Percentiles rank a stretch among this genome's conserved stretches.
Conservation (phyloP, 768 basidiomycete genomes). For the Tylopilus intermedius region DNA sequence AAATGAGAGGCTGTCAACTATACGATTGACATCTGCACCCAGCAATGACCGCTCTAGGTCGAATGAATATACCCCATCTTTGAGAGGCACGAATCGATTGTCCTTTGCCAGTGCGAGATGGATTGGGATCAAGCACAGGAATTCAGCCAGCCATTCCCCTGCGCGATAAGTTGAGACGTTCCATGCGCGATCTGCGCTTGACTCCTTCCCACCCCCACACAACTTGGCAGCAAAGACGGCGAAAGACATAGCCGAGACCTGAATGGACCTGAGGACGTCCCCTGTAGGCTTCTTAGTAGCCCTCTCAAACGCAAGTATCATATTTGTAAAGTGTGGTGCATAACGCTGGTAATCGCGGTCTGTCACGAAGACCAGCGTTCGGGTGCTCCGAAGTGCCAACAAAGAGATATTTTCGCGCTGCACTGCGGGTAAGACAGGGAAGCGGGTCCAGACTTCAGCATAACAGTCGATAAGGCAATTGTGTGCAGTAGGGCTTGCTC, state of each 20-base stretch:
- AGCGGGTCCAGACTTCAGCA: slow-evolving; percentile 55
- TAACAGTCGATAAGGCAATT: slow-evolving; percentile 54
- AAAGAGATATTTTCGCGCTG: slow-evolving; percentile 39
- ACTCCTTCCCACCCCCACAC: not conserved
- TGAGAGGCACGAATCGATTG: slow-evolving; percentile 56
- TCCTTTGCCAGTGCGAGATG: slow-evolving; percentile 56
- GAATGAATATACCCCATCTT: slow-evolving; percentile 48
- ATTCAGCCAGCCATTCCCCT: slow-evolving; percentile 60
- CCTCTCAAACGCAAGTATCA: slow-evolving; percentile 44
- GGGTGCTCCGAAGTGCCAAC: slow-evolving; percentile 28
- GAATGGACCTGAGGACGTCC: slow-evolving; percentile 36
- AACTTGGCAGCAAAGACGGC: slow-evolving; percentile 19
- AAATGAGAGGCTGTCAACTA: slow-evolving; percentile 50
- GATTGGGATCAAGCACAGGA: slow-evolving; percentile 59
- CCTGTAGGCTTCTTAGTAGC: slow-evolving; percentile 49
- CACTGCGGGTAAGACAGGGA: slow-evolving; percentile 54
- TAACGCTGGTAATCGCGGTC: slow-evolving; percentile 34
- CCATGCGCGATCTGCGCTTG: slow-evolving; percentile 11
- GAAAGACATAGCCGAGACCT: slow-evolving; percentile 30
- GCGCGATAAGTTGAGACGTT: slow-evolving; percentile 36
- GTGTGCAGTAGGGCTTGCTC: slow-evolving; percentile 29
- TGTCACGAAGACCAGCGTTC: slow-evolving; percentile 41
- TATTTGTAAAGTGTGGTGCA: slow-evolving; percentile 38
- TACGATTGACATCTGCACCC: slow-evolving; percentile 52
- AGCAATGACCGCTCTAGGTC: slow-evolving; percentile 48